A percentile compares a stretch with the other conserved stretches of the same genome.
Evolutionary conservation across 805 yeast species (phyloP).

Genomic region (Cyberlindnera suaveolens): DNA sequence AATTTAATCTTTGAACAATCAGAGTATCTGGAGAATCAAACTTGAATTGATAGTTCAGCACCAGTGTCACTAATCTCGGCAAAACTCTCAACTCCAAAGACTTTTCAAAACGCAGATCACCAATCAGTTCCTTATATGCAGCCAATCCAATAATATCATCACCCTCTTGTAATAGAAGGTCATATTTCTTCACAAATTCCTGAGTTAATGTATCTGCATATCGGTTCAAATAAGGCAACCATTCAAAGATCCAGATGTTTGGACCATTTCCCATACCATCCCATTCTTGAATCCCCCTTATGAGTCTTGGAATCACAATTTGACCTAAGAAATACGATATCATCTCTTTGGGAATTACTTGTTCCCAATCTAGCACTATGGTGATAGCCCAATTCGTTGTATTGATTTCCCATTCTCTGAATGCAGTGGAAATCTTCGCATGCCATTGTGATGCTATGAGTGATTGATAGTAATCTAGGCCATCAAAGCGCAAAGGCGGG

Average conservation of each 20-base stretch:
- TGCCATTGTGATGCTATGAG: conserved; percentile 31
- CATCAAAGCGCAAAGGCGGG: conserved; percentile 1
- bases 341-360: conserved; percentile 26
- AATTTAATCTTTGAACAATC: conserved; percentile 14
- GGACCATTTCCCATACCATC: conserved; percentile 14
- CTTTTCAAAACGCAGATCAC: conserved; percentile 16
- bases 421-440: conserved; percentile 24
- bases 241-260: conserved; percentile 32
- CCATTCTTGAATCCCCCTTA: conserved; percentile 32
- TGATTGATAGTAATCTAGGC: conserved; percentile 27
- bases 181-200: conserved; percentile 21
- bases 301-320: conserved; percentile 34
- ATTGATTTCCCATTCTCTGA: conserved; percentile 32
- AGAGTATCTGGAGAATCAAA: conserved; percentile 15
- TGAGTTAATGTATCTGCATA: conserved; percentile 13
- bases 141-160: conserved; percentile 17
- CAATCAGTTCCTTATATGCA: conserved; percentile 30
- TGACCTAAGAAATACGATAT: conserved; percentile 25
- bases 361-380: conserved; percentile 36
- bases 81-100: conserved; percentile 16
- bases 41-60: conserved; percentile 2
- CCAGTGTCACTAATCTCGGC: conserved; percentile 16
- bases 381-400: conserved; percentile 35
- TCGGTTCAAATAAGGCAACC: conserved; percentile 27
- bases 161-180: conserved; percentile 7